Evolutionary conservation across 1,139 yeast species (phyloP), one percentile per base, ranked within the genome.

Genomic region (Pneumocystis canis): DNA sequence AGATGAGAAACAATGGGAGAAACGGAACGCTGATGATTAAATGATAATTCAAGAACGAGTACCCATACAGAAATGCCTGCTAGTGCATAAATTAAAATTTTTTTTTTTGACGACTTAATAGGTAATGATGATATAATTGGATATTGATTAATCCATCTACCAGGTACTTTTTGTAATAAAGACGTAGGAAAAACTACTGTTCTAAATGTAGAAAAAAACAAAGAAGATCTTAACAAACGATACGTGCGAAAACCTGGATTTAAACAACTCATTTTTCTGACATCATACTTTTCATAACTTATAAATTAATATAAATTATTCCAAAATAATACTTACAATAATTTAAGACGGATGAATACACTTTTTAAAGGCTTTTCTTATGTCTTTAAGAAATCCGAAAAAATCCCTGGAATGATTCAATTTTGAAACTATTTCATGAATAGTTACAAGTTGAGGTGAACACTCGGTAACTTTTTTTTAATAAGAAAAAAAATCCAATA

Each of bases 361-460:
- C 86, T 66, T 97, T 97, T 0, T 78, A 92, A 67, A 84, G 92
- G 61, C 76, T 92, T 60, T 92, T 92, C 37, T 94, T 94, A 0
- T 79, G 72, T 57, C 69, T 67, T 35, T 71, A 70, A 59, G 69
- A 67, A 37, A 71, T 69, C 9, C 68, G 67, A 28, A 68, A 66
- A 20, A 56, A 65, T 61, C 62, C 63, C 33, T 61, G 63, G 33
- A 73, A 57, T 60, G 67, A 60, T n/a, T 47, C 53, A 53, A 61
- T n/a, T 53, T 31, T 2, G 47, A 33, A 3, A 64, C 62, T 9
- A 54, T 25, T 16, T 53, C 63, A 18, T 58, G 57, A 31, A 62
- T 61, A 79, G 25, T 75, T 1, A 89, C 85, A 63, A 84, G 86
- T 31, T 90, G 88, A 71, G 97, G 97, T 4, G 72, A 84, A 56